Base-by-base conservation (phyloP, 306 rosid species). In the Inga leiocalycina region DNA sequence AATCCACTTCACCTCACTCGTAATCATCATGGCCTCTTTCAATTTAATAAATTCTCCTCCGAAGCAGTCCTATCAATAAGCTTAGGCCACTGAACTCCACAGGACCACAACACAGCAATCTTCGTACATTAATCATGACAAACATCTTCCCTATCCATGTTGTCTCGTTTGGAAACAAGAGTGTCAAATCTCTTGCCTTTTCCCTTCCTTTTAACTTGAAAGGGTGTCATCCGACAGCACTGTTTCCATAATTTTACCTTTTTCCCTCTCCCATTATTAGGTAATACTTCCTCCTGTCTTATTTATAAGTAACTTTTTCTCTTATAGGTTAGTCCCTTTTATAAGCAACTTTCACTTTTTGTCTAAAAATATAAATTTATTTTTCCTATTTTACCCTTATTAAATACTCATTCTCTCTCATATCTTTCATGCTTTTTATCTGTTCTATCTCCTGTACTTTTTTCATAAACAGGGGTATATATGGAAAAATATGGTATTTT, bases 91-190 rank as follows among this genome's bases (percentile, higher is more conserved):
- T 54, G 78, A 68, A 44, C 77, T 44, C 80, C 77, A 61, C 54
- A 77, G 12, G 16, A 15, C 71, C 72, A 35, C 45, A 35, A 13
- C 43, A 15, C 12, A 75, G 17, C 34, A 81, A 52, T 74, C 35
- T 22, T 71, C 79, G 75, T 59, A 49, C 59, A 68, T 72, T 85
- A 79, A 82, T 90, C 82, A 89, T 90, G 78, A 67, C 72, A 79
- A 77, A 45, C 82, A 51, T 72, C 62, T 64, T 75, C 80, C 78
- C 41, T 84, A 32, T 48, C 41, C 70, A 44, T 82, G 82, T 83
- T 77, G 54, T 61, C 61, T 52, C 32, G 69, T 79, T 76, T 66
- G 80, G 87, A 77, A 62, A 81, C 89, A 84, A 73, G 24, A 81
- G 41, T 59, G 62, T 39, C 73, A 19, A 52, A 19, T 77, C 32